Percentiles rank a stretch among this genome's conserved stretches.
phyloP scores from a whole-genome alignment of 192 early-diverging fungal genomes.

The Podila epicladia region DNA sequence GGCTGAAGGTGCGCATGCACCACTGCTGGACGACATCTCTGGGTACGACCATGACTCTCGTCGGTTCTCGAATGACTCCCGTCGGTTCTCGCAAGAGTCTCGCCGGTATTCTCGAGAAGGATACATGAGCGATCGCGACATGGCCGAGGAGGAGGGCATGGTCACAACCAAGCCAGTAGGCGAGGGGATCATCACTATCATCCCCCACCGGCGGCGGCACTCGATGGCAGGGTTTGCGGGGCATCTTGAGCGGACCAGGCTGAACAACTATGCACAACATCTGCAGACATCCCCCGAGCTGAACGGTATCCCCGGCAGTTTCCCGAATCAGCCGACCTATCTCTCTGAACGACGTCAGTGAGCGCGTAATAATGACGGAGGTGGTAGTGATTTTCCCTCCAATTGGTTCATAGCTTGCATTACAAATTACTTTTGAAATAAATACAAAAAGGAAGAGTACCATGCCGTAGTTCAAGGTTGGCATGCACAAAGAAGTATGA shows the following conservation, averaged over 20 bases:
- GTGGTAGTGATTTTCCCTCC: no score
- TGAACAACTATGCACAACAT: conserved; percentile 17
- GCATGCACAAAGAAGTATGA: neutral
- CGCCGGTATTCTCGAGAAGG: neutral
- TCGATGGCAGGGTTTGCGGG: conserved; percentile 37
- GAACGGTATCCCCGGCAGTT: conserved; percentile 12
- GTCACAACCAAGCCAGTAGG: conserved; percentile 42
- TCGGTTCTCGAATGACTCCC: conserved; percentile 13
- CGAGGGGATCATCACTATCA: conserved; percentile 41
- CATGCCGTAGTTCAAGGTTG: no score
- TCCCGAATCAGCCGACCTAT: conserved; percentile 6
- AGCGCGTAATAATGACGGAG: neutral
- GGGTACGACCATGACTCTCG: neutral
- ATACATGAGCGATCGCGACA: neutral
- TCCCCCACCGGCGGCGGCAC: conserved; percentile 40
- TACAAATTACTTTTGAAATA: neutral
- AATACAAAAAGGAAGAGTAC: neutral
- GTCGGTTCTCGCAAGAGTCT: conserved; percentile 9
- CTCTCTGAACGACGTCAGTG: neutral
- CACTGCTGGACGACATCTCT: neutral
- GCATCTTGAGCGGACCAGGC: conserved; percentile 16
- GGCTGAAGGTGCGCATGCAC: neutral
- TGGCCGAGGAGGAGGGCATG: conserved; percentile 16
- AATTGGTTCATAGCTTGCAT: neutral
- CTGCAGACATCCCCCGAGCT: conserved; percentile 2